Evolutionary conservation across 2,329 filamentous ascomycete genomes (phyloP), one percentile per base, ranked within the genome.

Genomic region (Calonectria honghensis): DNA sequence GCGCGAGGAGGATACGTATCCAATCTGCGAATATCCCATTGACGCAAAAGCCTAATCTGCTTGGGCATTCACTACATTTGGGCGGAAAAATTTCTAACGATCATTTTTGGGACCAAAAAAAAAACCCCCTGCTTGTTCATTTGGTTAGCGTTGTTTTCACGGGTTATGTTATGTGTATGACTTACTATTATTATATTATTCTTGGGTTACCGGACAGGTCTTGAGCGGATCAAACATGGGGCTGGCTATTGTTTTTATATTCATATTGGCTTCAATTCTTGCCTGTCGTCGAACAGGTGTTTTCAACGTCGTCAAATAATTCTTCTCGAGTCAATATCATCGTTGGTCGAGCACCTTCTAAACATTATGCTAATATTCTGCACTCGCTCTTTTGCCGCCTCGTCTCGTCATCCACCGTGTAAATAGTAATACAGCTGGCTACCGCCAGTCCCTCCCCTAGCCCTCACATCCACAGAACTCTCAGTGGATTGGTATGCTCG

Each of bases 11-110:
- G 64, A 68, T 31, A 67, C 45, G 14, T 70, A 65, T 45, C 68
- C 68, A 7, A 52, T 70, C 27, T 70, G 68, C 51, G 68, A 70
- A 57, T 70, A 70, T 35, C 68, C 68, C 10, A 31, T 64, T 11
- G 68, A 70, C 9, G n/a, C 32, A 63, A 37, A 24, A 37, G 57
- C 31, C 35, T 24, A 13, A 59, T 7, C n/a, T 59, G 29, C 3
- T 20, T 39, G 35, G 35, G 54, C 27, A 31, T 16, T 29, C 6
- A 48, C 32, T 4, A 27, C 29, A 16, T n/a, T 7, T 50, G 61
- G 41, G 39, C 27, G 61, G 61, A 24, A 50, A 48, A 32, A 9
- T 65, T 65, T 27, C 29, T 32, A 63, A 41, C 35, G 57, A 63
- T 63, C 37, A 41, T 63, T 41, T 63, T 39, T 32, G 57, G 57